Base-by-base conservation (phyloP, 2,329 filamentous ascomycete genomes). In the Fusarium coffeatum region DNA sequence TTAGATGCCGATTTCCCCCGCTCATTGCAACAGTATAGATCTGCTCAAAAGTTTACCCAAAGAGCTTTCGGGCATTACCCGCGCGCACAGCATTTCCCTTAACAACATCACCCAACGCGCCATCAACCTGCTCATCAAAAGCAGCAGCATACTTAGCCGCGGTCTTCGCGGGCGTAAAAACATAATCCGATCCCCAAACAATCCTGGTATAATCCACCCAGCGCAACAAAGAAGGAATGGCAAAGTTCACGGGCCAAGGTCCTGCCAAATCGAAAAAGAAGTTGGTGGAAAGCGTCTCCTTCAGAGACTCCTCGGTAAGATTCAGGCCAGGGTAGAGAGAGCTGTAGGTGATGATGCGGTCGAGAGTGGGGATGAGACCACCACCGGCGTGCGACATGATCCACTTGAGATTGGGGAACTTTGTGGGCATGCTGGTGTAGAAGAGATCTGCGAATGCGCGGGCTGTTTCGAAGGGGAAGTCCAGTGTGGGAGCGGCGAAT, bases 371-470 rank as follows among this genome's bases (percentile, higher is more conserved):
- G 3, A 76, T 47, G 5, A 76, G 65, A 2, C 61, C 75, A 10
- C 75, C 75, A 0, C 75, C 72, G 12, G 68, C 74, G 20, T 76
- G 75, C 0, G 75, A 71, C 8, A 76, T 71, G 15, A 76, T 76
- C 74, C 74, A 76, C 13, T 27, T 67, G 6, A 76, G 50, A 23
- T 55, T 28, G 8, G 75, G 55, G 23, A 75, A 76, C 12, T 74
- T 68, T 1, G 42, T 56, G 1, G 74, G 74, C 6, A 76, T 66
- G 16, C 59, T 43, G 1, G 70, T 68, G 30, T 66, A 68, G 25
- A 72, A 66, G 2, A 72, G 22, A n/a, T 72, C 70, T 22, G 69
- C 65, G 27, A 72, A 72, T 2, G 70, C 59, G 3, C 70, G 69
- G 1, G 69, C 64, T 1, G 70, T 64, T n/a, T 71, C 61, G 6